Base-by-base conservation (phyloP, 2,329 filamentous ascomycete genomes). In the Epichloe elymi region DNA sequence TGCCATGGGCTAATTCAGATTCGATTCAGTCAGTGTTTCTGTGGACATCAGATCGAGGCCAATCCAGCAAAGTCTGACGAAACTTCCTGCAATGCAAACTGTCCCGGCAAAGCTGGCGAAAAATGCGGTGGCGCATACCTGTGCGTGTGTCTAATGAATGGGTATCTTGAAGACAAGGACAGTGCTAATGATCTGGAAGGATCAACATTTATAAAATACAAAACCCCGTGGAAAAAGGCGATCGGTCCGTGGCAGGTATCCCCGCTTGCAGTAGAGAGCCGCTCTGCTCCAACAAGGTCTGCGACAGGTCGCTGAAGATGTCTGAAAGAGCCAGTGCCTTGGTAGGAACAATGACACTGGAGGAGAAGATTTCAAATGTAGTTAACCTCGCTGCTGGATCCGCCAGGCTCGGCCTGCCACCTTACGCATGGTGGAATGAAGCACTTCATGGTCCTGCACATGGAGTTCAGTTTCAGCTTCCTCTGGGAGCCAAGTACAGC, bases 341-440 rank as follows among this genome's bases (percentile, higher is more conserved):
- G 0, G 64, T 68, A 19, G 38, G 51, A 19, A 60, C 38, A 10
- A 48, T 48, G 38, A 48, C 5, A 7, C 23, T 41, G 26, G 38
- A 48, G 2, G 46, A 48, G 38, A 48, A 48, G 35, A 30, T 48
- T 15, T 11, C 37, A 6, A 48, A 48, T 12, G 35, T 23, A 3
- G 56, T 12, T 62, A 15, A 38, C 19, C 1, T 8, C 5, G 48
- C 41, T 15, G 5, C 30, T 15, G 48, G 48, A 26, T 30, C 20
- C 20, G 3, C 74, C 1, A 67, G 79, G 30, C 68, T 84, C 0
- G 79, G 79, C 5, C 65, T 83, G 0, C 74, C 75, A 0, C 61
- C 71, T 0, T 85, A 85, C 56, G 68, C 77, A 56, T 81, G 79
- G 69, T 83, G 79, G 77, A 75, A 71, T 43, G 78, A 81, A 62